Percentiles rank a stretch among this genome's conserved stretches.
Conservation (phyloP, 2,329 filamentous ascomycete species). For the Davidsoniella virescens region DNA sequence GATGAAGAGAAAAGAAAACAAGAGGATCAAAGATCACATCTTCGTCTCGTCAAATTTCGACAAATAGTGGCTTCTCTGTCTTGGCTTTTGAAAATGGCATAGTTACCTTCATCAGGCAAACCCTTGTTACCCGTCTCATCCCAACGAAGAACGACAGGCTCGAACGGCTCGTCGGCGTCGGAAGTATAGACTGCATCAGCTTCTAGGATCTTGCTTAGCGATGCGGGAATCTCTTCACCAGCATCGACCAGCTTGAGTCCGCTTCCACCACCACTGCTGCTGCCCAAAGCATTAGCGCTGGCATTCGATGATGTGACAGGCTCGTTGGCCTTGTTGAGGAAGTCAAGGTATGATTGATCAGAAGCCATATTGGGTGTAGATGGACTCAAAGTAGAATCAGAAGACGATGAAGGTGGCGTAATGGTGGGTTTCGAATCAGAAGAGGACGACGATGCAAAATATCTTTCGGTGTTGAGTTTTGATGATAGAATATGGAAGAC, state of each 20-base stretch:
- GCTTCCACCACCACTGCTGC: slow-evolving; percentile 13
- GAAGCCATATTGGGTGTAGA: slow-evolving; percentile 38
- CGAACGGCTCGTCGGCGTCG: slow-evolving; percentile 76
- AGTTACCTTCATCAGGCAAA: slow-evolving; percentile 46
- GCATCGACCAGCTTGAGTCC: slow-evolving; percentile 36
- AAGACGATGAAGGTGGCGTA: no score
- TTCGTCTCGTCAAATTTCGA: not conserved
- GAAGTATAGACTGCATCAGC: slow-evolving; percentile 52
- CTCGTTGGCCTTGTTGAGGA: slow-evolving; percentile 74
- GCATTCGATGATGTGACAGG: slow-evolving; percentile 33
- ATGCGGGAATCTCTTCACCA: slow-evolving; percentile 42
- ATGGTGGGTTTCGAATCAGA: no score
- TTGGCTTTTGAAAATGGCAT: slow-evolving; percentile 8
- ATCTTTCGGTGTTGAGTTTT: no score
- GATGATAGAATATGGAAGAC: no score
- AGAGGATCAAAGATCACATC: not conserved
- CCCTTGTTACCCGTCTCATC: slow-evolving; percentile 30
- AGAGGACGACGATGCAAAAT: no score
- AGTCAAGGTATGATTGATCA: slow-evolving; percentile 70
- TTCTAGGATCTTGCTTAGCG: slow-evolving; percentile 33
- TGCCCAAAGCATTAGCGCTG: slow-evolving; percentile 14
- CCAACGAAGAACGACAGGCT: slow-evolving; percentile 54
- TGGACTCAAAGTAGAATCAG: no score
- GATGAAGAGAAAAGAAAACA: no score
- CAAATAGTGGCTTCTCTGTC: no score